Percentiles rank a stretch among this genome's conserved stretches.
These are phyloP conservation scores for Boletus rubescentipes DNA, from an alignment of 768 basidiomycete species.

Conservation along the genomic window DNA sequence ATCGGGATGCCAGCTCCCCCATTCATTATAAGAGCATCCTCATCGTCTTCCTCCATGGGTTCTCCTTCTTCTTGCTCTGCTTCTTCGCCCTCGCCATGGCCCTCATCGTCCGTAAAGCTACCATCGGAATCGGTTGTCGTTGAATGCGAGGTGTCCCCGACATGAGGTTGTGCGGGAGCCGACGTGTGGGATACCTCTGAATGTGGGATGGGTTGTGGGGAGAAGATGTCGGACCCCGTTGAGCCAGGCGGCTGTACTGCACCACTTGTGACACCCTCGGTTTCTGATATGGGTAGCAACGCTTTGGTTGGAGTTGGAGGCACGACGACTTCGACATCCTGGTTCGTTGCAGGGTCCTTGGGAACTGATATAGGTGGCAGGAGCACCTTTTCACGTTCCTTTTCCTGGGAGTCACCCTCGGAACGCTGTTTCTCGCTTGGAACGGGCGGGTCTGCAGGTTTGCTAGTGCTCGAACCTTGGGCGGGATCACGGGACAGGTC, in stretches of 20 bases:
- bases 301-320: slow-evolving; percentile 49
- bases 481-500: slow-evolving; percentile 17
- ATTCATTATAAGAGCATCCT: slow-evolving; percentile 82
- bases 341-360: slow-evolving; percentile 18
- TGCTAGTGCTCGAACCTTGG: slow-evolving; percentile 20
- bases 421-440: slow-evolving; percentile 31
- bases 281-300: slow-evolving; percentile 64
- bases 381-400: slow-evolving; percentile 38
- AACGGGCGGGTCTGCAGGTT: slow-evolving; percentile 21
- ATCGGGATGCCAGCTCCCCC: slow-evolving; percentile 95
- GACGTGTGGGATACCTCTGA: slow-evolving; percentile 25
- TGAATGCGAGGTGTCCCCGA: slow-evolving; percentile 31
- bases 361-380: slow-evolving; percentile 21
- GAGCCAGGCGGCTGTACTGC: slow-evolving; percentile 92
- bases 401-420: slow-evolving; percentile 27
- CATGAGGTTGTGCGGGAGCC: slow-evolving; percentile 28
- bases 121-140: slow-evolving; percentile 34
- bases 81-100: slow-evolving; percentile 67
- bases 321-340: slow-evolving; percentile 40
- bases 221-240: slow-evolving; percentile 45
- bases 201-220: slow-evolving; percentile 25
- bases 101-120: slow-evolving; percentile 61
- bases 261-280: slow-evolving; percentile 86
- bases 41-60: slow-evolving; percentile 77
- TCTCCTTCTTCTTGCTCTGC: slow-evolving; percentile 59